Percentiles rank a stretch among this genome's conserved stretches.
phyloP scores from a whole-genome alignment of 495 filamentous ascomycete genomes.

The Podospora anserina region DNA sequence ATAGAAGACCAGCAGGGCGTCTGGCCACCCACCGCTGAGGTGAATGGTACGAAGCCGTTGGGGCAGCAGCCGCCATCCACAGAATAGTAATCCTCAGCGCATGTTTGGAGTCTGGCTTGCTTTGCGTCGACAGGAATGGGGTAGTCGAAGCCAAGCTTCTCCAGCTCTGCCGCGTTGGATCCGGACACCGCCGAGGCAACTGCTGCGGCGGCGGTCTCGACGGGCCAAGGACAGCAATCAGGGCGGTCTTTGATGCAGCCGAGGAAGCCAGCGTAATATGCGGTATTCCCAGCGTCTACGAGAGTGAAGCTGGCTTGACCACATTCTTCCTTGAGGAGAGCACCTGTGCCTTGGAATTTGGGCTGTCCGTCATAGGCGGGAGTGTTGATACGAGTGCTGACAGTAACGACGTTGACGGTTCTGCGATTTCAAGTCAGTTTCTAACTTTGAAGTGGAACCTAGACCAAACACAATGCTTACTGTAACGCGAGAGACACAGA shows the following conservation, averaged over 20 bases:
- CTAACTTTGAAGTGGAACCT: too few species aligned
- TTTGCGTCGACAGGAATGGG: constrained; percentile 21
- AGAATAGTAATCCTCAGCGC: constrained; percentile 32
- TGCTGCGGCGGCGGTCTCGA: constrained; percentile 13
- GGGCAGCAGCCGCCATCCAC: constrained; percentile 31
- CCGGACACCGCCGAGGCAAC: neutral
- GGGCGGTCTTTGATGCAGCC: constrained; percentile 29
- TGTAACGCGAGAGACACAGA: constrained; percentile 25
- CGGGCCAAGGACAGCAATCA: constrained; percentile 30
- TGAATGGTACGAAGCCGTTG: constrained; percentile 29
- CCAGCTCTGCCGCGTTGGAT: neutral
- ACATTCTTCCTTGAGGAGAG: constrained; percentile 27
- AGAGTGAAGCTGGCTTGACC: constrained; percentile 28
- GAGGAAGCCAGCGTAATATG: constrained; percentile 27
- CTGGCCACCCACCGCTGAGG: constrained; percentile 22
- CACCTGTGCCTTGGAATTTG: constrained; percentile 20
- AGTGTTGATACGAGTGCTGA: neutral
- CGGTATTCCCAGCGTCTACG: constrained; percentile 26
- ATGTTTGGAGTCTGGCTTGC: constrained; percentile 14
- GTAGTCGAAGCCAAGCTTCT: constrained; percentile 16
- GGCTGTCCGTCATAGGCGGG: constrained; percentile 17
- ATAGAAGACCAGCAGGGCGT: constrained; percentile 30
- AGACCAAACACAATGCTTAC: constrained; percentile 14
- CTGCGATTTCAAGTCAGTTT: constrained; percentile 14
- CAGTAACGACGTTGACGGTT: constrained; percentile 21